Evolutionary conservation across 495 filamentous ascomycete genomes (phyloP).

Genomic region (Astrothelium subdiscretum): DNA sequence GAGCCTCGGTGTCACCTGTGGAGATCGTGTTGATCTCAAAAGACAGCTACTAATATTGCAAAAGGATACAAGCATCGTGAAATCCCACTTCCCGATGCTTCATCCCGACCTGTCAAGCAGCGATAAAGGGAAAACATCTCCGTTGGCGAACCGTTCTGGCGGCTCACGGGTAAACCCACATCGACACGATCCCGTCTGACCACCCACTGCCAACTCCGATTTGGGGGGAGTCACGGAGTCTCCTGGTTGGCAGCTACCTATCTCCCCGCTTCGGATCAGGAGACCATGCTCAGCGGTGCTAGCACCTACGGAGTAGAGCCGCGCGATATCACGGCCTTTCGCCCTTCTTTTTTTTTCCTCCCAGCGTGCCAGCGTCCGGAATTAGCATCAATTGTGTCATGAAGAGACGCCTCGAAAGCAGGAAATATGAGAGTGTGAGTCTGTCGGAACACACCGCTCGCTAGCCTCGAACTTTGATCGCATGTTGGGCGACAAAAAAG

Average conservation of each 20-base stretch:
- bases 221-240: not conserved
- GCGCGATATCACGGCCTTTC: not conserved
- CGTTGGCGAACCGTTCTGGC: not conserved
- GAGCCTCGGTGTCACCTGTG: not conserved
- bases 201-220: not conserved
- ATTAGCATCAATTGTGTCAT: not conserved
- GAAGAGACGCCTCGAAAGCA: not conserved
- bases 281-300: not conserved
- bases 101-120: not conserved
- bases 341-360: not conserved
- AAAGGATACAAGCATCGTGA: not conserved
- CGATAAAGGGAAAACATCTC: not conserved
- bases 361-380: not conserved
- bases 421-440: not conserved
- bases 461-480: not conserved
- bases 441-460: constrained; percentile 1
- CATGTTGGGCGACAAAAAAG: constrained; percentile 2
- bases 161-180: not conserved
- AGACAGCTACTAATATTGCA: not conserved
- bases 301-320: too few relatives aligned
- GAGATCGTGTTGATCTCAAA: not conserved
- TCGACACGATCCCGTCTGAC: not conserved
- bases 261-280: not conserved
- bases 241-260: too few relatives aligned
- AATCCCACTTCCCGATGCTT: not conserved